Evolutionary conservation across 495 filamentous ascomycete species (phyloP).

Genomic region (Talaromyces proteolyticus): DNA sequence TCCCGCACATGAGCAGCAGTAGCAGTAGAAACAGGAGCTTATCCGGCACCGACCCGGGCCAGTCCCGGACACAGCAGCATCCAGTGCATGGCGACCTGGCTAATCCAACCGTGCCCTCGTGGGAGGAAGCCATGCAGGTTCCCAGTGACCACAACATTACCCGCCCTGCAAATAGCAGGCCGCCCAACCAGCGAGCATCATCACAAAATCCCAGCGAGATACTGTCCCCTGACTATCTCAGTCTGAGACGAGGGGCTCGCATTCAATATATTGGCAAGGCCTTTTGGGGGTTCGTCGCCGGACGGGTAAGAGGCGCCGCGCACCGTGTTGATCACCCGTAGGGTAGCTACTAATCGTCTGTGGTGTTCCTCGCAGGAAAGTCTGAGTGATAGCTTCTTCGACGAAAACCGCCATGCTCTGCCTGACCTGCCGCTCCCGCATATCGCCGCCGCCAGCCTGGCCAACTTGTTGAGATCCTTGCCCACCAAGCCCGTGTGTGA

Average conservation of each 20-base stretch:
- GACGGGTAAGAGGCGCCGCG: neutral
- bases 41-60: neutral
- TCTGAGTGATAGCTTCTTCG: slow-evolving; percentile 12
- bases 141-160: neutral
- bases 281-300: neutral
- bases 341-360: neutral
- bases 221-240: slow-evolving; percentile 1
- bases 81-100: neutral
- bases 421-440: slow-evolving; percentile 7
- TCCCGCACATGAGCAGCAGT: neutral
- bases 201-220: neutral
- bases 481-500: slow-evolving; percentile 7
- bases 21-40: neutral
- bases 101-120: neutral
- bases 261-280: slow-evolving; percentile 3
- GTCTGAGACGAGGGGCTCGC: slow-evolving; percentile 1
- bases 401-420: slow-evolving; percentile 4
- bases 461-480: slow-evolving; percentile 1
- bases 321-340: neutral
- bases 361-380: slow-evolving; percentile 5
- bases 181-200: neutral
- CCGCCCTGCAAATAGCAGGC: neutral
- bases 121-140: neutral
- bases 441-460: neutral
- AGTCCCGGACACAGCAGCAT: neutral